Evolutionary conservation across 345 rosid genomes (phyloP), one percentile per base, ranked within the genome.

Genomic region (Mercurialis annua): DNA sequence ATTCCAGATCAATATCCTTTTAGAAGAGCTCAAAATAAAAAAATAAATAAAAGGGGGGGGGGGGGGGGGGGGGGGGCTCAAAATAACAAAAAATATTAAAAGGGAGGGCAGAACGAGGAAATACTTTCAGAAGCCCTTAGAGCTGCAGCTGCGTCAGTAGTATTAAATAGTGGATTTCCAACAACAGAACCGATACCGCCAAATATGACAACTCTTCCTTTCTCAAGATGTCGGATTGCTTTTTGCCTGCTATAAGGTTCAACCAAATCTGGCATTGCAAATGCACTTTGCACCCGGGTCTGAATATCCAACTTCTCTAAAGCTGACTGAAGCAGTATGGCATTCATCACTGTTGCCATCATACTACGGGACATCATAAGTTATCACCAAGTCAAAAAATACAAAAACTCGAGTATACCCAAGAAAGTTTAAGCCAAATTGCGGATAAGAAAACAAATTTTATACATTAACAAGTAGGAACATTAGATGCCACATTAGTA

Each of bases 271-370:
- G 75, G 85, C 81, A 92, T 80, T 6, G 86, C 48, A 54, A 88
- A 81, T 51, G 90, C 80, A 74, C 87, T 90, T 74, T 92, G 98
- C 62, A 90, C 82, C 44, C 89, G 92, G 1, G 90, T 73, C 76
- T 85, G 92, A 49, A 90, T 74, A 66, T 90, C 92, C 58, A 82
- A 65, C 82, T 90, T 90, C 76, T 90, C 98, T 67, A 92, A 73
- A 14, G 96, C 84, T 60, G 97, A 88, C 58, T 92, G 98, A 54
- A 92, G 87, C 77, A 92, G 82, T 48, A 86, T 72, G 47, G 93
- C 84, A 71, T 88, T 92, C 97, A 92, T 92, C 75, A 88, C 93
- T 17, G 96, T 87, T 58, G 93, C 97, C 96, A 88, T 92, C 96
- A 87, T 88, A 67, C 97, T 90, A 31, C 26, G 76, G 68, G 66